Conservation (phyloP, 2,329 filamentous ascomycete species). For the Aquanectria penicillioides region DNA sequence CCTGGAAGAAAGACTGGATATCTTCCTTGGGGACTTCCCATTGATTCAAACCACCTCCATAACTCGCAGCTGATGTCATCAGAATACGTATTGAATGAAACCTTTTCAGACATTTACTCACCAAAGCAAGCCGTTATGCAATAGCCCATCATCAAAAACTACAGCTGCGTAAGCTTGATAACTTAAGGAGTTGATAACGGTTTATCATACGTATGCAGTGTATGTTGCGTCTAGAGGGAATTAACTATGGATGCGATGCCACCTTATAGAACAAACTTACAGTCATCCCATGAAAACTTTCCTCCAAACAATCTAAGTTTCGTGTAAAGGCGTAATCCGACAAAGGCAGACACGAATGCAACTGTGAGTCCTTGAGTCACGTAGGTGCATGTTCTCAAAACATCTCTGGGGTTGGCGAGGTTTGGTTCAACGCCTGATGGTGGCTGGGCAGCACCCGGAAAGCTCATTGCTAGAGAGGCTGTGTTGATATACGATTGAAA, state of each 20-base stretch:
- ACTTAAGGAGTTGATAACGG: neutral
- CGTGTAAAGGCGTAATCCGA: constrained; percentile 24
- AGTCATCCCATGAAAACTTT: constrained; percentile 24
- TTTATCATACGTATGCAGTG: constrained; percentile 19
- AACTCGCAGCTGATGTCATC: constrained; percentile 4
- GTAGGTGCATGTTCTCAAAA: constrained; percentile 28
- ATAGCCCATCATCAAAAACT: constrained; percentile 31
- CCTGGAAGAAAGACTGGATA: constrained; percentile 48
- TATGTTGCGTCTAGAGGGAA: constrained; percentile 22
- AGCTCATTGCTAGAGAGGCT: constrained; percentile 20
- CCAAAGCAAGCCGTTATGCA: constrained; percentile 26
- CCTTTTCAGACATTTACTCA: neutral
- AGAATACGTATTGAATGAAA: neutral
- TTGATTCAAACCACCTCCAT: constrained; percentile 29
- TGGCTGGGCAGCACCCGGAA: constrained; percentile 24
- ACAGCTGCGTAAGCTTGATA: neutral
- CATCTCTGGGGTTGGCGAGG: constrained; percentile 22
- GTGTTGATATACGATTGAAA: neutral
- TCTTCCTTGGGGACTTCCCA: constrained; percentile 39
- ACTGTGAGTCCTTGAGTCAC: constrained; percentile 28
- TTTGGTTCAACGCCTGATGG: constrained; percentile 23
- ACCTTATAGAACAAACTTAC: constrained; percentile 1
- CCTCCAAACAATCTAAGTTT: constrained; percentile 26
- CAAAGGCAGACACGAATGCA: constrained; percentile 16
- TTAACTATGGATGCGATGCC: neutral